Conservation (phyloP, 495 filamentous ascomycete genomes). For the Aspergillus mulundensis region DNA sequence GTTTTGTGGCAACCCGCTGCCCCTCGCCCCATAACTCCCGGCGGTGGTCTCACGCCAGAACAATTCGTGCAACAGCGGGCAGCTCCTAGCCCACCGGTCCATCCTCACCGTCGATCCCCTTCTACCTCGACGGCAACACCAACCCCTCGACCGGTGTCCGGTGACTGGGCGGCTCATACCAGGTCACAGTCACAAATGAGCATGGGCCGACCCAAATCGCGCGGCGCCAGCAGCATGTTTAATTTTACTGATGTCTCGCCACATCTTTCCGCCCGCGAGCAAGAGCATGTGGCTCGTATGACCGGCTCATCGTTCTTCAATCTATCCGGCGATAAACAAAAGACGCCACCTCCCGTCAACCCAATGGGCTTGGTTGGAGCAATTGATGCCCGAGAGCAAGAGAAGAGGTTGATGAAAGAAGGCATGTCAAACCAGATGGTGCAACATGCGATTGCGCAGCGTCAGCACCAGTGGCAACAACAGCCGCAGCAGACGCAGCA, state of each 20-base stretch:
- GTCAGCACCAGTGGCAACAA: conserved; percentile 56
- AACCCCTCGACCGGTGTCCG: conserved; percentile 45
- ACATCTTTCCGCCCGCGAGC: conserved; percentile 85
- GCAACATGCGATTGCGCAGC: conserved; percentile 73
- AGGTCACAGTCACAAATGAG: conserved; percentile 37
- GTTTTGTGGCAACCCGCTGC: conserved; percentile 72
- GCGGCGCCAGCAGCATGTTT: conserved; percentile 41
- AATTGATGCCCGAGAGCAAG: conserved; percentile 71
- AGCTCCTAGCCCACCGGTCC: conserved; percentile 47
- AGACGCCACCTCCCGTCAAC: conserved; percentile 38
- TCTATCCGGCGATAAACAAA: conserved; percentile 52
- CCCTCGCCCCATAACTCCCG: conserved; percentile 43
- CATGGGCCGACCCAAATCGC: conserved; percentile 43
- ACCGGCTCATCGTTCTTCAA: conserved; percentile 80
- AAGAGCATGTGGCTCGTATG: conserved; percentile 84
- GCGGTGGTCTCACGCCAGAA: conserved; percentile 57
- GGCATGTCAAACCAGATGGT: conserved; percentile 69
- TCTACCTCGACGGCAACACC: conserved; percentile 49
- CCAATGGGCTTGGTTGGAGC: conserved; percentile 66
- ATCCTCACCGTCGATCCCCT: conserved; percentile 56
- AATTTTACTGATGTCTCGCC: conserved; percentile 53
- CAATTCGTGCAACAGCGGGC: conserved; percentile 86
- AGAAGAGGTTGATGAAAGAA: conserved; percentile 67
- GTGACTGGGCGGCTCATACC: conserved; percentile 53
- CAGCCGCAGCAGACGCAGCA: conserved; percentile 19